A percentile compares a stretch with the other conserved stretches of the same genome.
Evolutionary conservation across 2,329 filamentous ascomycete species (phyloP).

Genomic region (Xylariaceae sp.): DNA sequence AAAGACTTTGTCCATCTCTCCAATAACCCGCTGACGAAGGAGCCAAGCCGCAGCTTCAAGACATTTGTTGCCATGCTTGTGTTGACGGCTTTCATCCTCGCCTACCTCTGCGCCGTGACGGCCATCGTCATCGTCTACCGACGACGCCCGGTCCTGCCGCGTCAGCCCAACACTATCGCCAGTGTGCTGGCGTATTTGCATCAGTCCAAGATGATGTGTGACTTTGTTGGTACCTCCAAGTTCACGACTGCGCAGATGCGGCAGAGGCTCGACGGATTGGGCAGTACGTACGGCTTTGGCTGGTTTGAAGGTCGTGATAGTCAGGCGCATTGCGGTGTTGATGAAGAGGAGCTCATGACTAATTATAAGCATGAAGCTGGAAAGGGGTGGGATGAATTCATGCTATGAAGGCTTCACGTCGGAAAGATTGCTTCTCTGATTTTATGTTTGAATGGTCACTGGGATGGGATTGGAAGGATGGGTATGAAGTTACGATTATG

Average conservation of each 20-base stretch:
- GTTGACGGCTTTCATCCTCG: slow-evolving; percentile 58
- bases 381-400: not conserved
- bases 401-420: too few relatives aligned
- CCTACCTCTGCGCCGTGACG: slow-evolving; percentile 58
- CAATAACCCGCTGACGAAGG: slow-evolving; percentile 21
- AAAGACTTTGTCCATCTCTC: slow-evolving; percentile 48
- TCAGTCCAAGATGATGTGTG: slow-evolving; percentile 72
- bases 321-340: slow-evolving; percentile 68
- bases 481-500: too few relatives aligned
- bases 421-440: too few relatives aligned
- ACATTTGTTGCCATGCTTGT: slow-evolving; percentile 63
- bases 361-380: slow-evolving; percentile 60
- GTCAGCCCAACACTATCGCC: slow-evolving; percentile 74
- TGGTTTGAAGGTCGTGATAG: slow-evolving; percentile 73
- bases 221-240: slow-evolving; percentile 66
- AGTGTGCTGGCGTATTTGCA: slow-evolving; percentile 72
- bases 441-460: not conserved
- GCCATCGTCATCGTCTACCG: slow-evolving; percentile 56
- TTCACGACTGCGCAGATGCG: slow-evolving; percentile 58
- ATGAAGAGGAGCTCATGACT: slow-evolving; percentile 65
- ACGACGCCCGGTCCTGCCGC: slow-evolving; percentile 65
- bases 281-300: slow-evolving; percentile 67
- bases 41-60: slow-evolving; percentile 51
- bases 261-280: slow-evolving; percentile 50
- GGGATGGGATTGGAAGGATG: not conserved